Evolutionary conservation across 768 basidiomycete genomes (phyloP), one percentile per base, ranked within the genome.

Genomic region (Auriscalpium vulgare): DNA sequence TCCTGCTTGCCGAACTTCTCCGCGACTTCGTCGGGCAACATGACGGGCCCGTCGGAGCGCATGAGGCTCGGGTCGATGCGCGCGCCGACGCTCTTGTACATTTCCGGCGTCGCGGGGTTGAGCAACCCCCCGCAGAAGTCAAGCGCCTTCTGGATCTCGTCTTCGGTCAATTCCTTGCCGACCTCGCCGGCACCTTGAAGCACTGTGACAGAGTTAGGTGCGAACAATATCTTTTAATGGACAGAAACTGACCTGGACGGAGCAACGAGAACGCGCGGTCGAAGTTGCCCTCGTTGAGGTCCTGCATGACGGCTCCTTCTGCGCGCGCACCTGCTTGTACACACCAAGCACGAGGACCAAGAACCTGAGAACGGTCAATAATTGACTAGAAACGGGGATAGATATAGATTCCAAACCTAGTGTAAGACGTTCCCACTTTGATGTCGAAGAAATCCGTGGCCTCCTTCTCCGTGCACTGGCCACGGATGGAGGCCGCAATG

Each of bases 151-250:
- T 88, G 85, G 1, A 91, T 75, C 67, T 91, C 88, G 47, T 72
- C 75, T 67, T 87, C 88, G 3, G 85, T 87, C 37, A 89, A 75
- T 14, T 77, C 79, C 36, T 74, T 71, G 14, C 88, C 88, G 78
- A 89, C 82, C 58, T 91, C 88, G 0, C 83, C 83, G 47, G 83
- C 84, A 7, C 88, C 88, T 68, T 90, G 88, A 40, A 90, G 88
- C 29, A 91, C 88, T 90, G 56, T 2, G 23, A 35, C 6, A 14
- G 10, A 38, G 48, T 37, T 14, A 36, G 19, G 29, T 29, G 29
- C 29, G 4, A 4, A 29, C 7, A 4, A 29, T 7, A 29, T 4
- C 29, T 29, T 29, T 13, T 13, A 8, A 36, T 11, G 16, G 11
- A 4, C 29, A 7, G 4, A 7, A 11, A 51, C 17, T 17, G 58